A percentile compares a stretch with the other conserved stretches of the same genome.
These are phyloP conservation scores for Ophiostoma triangulosporum DNA, from an alignment of 2,329 filamentous ascomycete species.

Conservation along the genomic window DNA sequence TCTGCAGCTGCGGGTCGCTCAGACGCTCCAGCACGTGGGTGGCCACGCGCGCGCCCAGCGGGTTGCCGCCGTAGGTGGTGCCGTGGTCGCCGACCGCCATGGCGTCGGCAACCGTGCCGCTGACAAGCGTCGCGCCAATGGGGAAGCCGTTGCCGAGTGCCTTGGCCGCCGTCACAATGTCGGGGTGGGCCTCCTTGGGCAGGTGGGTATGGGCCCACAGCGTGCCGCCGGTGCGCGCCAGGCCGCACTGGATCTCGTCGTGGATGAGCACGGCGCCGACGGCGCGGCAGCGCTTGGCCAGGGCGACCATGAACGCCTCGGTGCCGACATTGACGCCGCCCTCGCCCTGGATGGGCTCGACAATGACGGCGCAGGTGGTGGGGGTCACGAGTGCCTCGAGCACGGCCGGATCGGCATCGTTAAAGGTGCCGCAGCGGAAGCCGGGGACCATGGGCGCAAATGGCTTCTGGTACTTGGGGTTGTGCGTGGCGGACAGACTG, in stretches of 20 bases:
- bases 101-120: constrained; percentile 49
- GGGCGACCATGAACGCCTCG: constrained; percentile 67
- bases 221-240: constrained; percentile 63
- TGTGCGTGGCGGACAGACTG: constrained; percentile 85
- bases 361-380: constrained; percentile 81
- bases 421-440: constrained; percentile 75
- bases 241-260: constrained; percentile 94
- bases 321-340: constrained; percentile 79
- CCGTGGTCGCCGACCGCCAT: constrained; percentile 65
- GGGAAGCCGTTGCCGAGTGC: constrained; percentile 94
- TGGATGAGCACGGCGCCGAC: constrained; percentile 84
- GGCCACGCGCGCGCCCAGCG: constrained; percentile 68
- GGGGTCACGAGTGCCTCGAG: constrained; percentile 66
- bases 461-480: constrained; percentile 92
- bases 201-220: constrained; percentile 80
- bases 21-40: constrained; percentile 75
- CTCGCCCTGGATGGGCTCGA: constrained; percentile 96
- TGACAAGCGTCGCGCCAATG: constrained; percentile 66
- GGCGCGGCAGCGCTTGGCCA: constrained; percentile 73
- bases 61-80: constrained; percentile 89
- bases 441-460: constrained; percentile 94
- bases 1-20: constrained; percentile 55
- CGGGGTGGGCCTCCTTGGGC: constrained; percentile 71
- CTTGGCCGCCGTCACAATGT: constrained; percentile 89
- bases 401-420: constrained; percentile 64